Evolutionary conservation across 768 basidiomycete species (phyloP), one percentile per base, ranked within the genome.

Genomic region (Mycena belliarum): DNA sequence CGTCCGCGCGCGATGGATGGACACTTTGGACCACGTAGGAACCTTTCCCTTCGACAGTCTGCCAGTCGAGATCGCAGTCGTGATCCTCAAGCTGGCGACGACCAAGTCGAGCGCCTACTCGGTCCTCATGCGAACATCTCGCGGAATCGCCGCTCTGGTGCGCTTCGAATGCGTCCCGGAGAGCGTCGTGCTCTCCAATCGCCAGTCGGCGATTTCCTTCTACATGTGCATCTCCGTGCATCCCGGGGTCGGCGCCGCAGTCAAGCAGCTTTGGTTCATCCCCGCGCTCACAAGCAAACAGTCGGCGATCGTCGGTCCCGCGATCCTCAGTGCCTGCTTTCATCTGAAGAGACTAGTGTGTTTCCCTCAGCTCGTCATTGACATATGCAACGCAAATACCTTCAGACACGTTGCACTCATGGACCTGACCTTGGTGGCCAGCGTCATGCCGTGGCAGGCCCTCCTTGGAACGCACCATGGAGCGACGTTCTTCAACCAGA

Each of bases 141-240:
- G 45, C 5, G 15, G 4, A 6, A 28, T 60, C 10, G 59, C 59
- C 20, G 24, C 6, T 14, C 29, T 60, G 6, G 59, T 50, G 16
- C 59, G 59, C 21, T 0, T 48, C 29, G 45, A 55, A 18, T 52
- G 54, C 5, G 50, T 60, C 0, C 59, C 59, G 7, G 50, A 52
- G 16, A 20, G 37, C 15, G 49, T 60, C 6, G 14, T 60, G 18
- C 20, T 60, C 0, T 26, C 43, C 5, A 33, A 42, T 24, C 26
- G 29, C 24, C n/a, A 20, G 0, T 29, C 28, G 2, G 54, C 59
- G 6, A 52, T 60, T 16, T 60, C 59, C 4, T 60, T 60, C 26
- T 56, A 37, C 14, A 32, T 32, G 3, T 60, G 59, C 33, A 25
- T 60, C 15, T 52, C 59, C 11, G 59, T 56, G 23, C 50, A 56